Evolutionary conservation across 2,329 filamentous ascomycete genomes (phyloP), one percentile per base, ranked within the genome.

Genomic region (Sodiomyces alkalinus): DNA sequence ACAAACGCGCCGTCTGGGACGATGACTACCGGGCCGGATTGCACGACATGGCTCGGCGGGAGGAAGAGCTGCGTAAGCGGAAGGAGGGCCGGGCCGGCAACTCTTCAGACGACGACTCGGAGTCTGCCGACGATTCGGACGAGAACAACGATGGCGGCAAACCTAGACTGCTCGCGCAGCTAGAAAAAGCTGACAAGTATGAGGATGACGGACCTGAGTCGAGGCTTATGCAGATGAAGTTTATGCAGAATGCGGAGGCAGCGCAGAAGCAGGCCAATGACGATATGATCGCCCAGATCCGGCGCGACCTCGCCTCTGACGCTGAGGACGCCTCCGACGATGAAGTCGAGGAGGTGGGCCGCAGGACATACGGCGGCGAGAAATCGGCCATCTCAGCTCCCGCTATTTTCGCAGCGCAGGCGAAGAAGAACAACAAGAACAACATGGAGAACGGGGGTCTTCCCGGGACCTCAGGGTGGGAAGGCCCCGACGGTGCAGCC

Each of bases 221-320:
- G 10, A 77, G 72, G 41, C 57, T 98, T 6, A 74, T 81, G 52
- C 68, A 69, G 28, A 83, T 98, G 77, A 81, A 82, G 35, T 98
- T 98, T 49, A 96, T 98, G 90, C 74, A 78, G 43, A 83, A 78
- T 39, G 82, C 85, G 2, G 86, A 94, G 44, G 79, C 77, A 17
- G 64, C 74, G 20, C 73, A 74, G 43, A 85, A 77, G 50, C 71
- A 77, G 37, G 68, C 74, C 32, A 94, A 96, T 40, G 81, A 93
- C 41, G 78, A 80, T 31, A 69, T 82, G 32, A 57, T 82, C 9
- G 64, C 62, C 22, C 63, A 73, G 40, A 69, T 94, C 27, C 67
- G 75, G 27, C 70, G 72, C 31, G 79, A 87, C 26, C 60, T 94
- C 22, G 74, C 75, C 17, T 75, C 72, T 5, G 62, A 70, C 13